Evolutionary conservation across 805 yeast species (phyloP).

Genomic region (Yamadazyma paraphyllophila): DNA sequence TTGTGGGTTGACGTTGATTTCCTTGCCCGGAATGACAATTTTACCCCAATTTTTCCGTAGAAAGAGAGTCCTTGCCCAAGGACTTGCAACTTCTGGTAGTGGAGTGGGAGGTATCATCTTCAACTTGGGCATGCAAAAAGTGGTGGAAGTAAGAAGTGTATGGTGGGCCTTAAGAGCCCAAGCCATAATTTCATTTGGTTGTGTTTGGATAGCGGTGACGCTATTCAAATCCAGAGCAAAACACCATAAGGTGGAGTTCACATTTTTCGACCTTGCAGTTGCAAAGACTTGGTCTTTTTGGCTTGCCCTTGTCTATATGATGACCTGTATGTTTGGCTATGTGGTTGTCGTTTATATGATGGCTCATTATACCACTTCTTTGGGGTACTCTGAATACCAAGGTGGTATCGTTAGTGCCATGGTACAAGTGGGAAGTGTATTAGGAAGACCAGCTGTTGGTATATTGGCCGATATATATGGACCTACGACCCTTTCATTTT

Average conservation of each 20-base stretch:
- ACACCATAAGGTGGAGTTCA: conserved; percentile 22
- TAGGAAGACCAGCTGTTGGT: conserved; percentile 60
- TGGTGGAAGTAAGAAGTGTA: conserved; percentile 36
- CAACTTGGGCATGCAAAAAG: conserved; percentile 47
- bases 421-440: conserved; percentile 54
- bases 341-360: conserved; percentile 57
- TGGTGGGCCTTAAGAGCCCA: conserved; percentile 53
- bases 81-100: conserved; percentile 49
- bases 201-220: conserved; percentile 22
- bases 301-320: conserved; percentile 33
- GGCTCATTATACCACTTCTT: conserved; percentile 56
- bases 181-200: conserved; percentile 34
- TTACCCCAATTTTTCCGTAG: conserved; percentile 72
- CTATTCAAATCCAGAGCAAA: conserved; percentile 18
- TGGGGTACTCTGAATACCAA: conserved; percentile 55
- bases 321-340: conserved; percentile 57
- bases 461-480: conserved; percentile 50
- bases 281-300: conserved; percentile 39
- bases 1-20: conserved; percentile 53
- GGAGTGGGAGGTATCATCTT: conserved; percentile 54
- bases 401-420: conserved; percentile 60
- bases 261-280: conserved; percentile 40
- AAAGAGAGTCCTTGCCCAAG: conserved; percentile 54
- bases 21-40: conserved; percentile 57
- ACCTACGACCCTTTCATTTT: conserved; percentile 42